These are phyloP conservation scores for Hymenoscyphus albidus DNA, from an alignment of 2,329 filamentous ascomycete species.

Conservation along the genomic window DNA sequence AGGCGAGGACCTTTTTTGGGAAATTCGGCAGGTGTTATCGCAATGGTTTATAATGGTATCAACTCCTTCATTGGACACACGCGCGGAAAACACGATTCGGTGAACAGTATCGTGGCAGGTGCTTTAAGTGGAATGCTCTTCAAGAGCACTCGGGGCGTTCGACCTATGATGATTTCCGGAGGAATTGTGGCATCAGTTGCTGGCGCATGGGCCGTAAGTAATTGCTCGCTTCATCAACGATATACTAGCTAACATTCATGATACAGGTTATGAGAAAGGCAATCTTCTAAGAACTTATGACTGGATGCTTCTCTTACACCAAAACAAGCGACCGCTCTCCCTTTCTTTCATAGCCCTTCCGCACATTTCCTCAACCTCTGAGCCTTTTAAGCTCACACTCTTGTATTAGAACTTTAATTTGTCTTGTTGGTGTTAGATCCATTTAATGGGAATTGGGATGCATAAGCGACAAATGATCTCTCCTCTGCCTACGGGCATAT, in stretches of 20 bases:
- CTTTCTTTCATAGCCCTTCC: constrained; percentile 9
- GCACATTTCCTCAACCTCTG: constrained; percentile 11
- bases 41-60: constrained; percentile 92
- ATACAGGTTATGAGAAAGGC: constrained; percentile 48
- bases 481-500: constrained; percentile 31
- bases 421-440: constrained; percentile 33
- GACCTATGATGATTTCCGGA: constrained; percentile 92
- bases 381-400: constrained; percentile 21
- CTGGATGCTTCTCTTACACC: background rate
- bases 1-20: constrained; percentile 90
- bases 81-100: constrained; percentile 81
- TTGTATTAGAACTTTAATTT: constrained; percentile 32
- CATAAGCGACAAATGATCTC: constrained; percentile 37
- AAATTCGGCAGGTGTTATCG: constrained; percentile 92
- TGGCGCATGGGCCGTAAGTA: constrained; percentile 83
- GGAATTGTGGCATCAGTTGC: constrained; percentile 84
- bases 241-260: constrained; percentile 18
- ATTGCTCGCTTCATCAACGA: background rate
- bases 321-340: constrained; percentile 2
- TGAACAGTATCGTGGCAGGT: constrained; percentile 84
- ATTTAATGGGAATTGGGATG: constrained; percentile 30
- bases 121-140: constrained; percentile 89
- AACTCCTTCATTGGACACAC: constrained; percentile 79
- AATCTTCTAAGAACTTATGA: constrained; percentile 39
- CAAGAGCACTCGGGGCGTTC: constrained; percentile 86